Evolutionary conservation across 306 rosid species (phyloP).

Genomic region (Medicago ruthenica): DNA sequence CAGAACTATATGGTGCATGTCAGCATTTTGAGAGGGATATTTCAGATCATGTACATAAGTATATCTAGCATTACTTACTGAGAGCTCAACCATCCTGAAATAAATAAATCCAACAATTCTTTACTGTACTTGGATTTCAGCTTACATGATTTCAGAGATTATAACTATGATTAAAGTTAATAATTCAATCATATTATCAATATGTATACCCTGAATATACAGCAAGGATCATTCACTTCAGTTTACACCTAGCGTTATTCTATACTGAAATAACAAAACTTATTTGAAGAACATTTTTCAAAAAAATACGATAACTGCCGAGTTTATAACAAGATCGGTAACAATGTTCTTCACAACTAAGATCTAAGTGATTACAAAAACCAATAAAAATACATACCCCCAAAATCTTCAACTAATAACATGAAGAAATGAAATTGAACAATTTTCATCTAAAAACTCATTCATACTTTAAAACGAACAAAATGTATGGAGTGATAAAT

Average conservation of each 20-base stretch:
- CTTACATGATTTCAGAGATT: background rate
- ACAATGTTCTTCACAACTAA: background rate
- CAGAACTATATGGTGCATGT: slow-evolving; percentile 69
- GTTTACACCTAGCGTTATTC: background rate
- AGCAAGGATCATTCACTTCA: background rate
- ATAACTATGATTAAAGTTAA: background rate
- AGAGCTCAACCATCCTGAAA: slow-evolving; percentile 61
- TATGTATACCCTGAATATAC: background rate
- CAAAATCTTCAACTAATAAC: background rate
- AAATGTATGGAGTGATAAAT: background rate
- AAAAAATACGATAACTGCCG: background rate
- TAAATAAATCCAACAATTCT: background rate
- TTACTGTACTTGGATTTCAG: too few species aligned
- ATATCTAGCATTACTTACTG: slow-evolving; percentile 61
- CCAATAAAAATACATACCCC: background rate
- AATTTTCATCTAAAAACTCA: background rate
- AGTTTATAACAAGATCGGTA: background rate
- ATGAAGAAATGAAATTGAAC: background rate
- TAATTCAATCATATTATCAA: background rate
- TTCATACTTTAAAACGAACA: background rate
- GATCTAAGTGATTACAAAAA: background rate
- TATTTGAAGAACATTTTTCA: background rate
- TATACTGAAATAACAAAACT: background rate
- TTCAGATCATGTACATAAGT: slow-evolving; percentile 63
- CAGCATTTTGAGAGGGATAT: slow-evolving; percentile 61